phyloP scores from a whole-genome alignment of 1,284 basidiomycete species.

The Ustilago loliicola region DNA sequence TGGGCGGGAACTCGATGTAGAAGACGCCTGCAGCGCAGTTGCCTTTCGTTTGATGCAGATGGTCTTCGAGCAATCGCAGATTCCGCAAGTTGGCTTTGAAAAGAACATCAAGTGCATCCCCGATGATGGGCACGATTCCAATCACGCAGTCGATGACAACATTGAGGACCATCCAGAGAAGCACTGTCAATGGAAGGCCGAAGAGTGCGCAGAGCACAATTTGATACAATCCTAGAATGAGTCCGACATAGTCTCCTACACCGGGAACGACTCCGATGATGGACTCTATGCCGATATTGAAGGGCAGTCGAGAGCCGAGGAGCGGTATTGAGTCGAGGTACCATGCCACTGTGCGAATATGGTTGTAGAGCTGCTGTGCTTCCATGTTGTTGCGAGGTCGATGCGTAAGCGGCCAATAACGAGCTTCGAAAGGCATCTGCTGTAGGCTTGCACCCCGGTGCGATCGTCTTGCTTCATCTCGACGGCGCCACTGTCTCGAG shows the following conservation, averaged over 20 bases:
- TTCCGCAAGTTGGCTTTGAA: constrained; percentile 69
- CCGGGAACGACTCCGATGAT: constrained; percentile 62
- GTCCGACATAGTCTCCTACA: constrained; percentile 65
- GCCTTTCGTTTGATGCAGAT: constrained; percentile 51
- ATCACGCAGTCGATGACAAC: constrained; percentile 62
- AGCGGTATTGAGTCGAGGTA: constrained; percentile 57
- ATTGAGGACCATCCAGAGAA: constrained; percentile 65
- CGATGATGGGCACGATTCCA: constrained; percentile 67
- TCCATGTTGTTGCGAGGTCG: constrained; percentile 37
- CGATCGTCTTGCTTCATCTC: constrained; percentile 11
- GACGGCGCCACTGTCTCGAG: constrained; percentile 4
- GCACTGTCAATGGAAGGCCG: constrained; percentile 55
- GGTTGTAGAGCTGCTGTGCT: constrained; percentile 69
- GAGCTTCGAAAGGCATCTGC: constrained; percentile 12
- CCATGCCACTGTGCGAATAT: constrained; percentile 61
- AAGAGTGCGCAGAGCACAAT: constrained; percentile 63
- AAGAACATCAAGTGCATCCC: constrained; percentile 66
- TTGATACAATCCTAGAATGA: constrained; percentile 64
- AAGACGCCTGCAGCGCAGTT: constrained; percentile 46
- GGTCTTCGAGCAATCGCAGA: constrained; percentile 61
- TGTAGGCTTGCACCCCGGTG: background rate
- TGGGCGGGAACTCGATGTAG: constrained; percentile 47
- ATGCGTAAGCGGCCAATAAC: constrained; percentile 24
- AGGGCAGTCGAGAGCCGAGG: constrained; percentile 43
- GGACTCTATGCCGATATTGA: constrained; percentile 60